Evolutionary conservation across 805 yeast species (phyloP).

Genomic region (Saccharomyces cerevisiae): DNA sequence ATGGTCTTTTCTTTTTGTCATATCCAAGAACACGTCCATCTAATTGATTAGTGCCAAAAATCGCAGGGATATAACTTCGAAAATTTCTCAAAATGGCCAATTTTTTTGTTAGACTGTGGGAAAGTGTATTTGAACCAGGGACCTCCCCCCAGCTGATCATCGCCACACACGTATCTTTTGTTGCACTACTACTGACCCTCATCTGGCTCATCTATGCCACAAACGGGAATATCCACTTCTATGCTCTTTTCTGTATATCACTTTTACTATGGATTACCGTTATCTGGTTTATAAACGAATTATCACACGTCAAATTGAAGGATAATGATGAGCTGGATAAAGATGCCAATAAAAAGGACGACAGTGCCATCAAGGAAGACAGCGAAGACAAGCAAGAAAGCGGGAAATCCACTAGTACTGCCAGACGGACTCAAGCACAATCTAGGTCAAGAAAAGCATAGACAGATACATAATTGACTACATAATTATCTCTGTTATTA

Average conservation of each 20-base stretch:
- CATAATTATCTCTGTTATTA: neutral
- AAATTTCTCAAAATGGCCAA: slow-evolving; percentile 8
- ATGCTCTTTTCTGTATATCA: slow-evolving; percentile 48
- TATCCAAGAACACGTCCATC: neutral
- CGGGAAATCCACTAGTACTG: neutral
- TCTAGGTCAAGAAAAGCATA: slow-evolving; percentile 8
- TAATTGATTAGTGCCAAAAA: neutral
- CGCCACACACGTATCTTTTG: slow-evolving; percentile 83
- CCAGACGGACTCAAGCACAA: neutral
- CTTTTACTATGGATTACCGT: slow-evolving; percentile 66
- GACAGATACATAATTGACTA: neutral
- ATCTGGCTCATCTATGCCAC: slow-evolving; percentile 50
- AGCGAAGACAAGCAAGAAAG: neutral
- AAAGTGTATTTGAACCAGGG: slow-evolving; percentile 87
- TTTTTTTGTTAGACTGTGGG: slow-evolving; percentile 60
- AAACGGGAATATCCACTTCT: slow-evolving; percentile 56
- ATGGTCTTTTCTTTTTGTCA: neutral
- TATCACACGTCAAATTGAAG: slow-evolving; percentile 36
- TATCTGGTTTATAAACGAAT: slow-evolving; percentile 80
- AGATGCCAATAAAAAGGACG: slow-evolving; percentile 15
- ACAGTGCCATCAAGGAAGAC: slow-evolving; percentile 1
- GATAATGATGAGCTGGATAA: slow-evolving; percentile 26
- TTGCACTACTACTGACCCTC: slow-evolving; percentile 48
- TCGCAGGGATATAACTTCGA: neutral
- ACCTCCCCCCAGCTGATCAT: slow-evolving; percentile 79